phyloP scores from a whole-genome alignment of 2,329 filamentous ascomycete species.

The Diaporthe amygdali region DNA sequence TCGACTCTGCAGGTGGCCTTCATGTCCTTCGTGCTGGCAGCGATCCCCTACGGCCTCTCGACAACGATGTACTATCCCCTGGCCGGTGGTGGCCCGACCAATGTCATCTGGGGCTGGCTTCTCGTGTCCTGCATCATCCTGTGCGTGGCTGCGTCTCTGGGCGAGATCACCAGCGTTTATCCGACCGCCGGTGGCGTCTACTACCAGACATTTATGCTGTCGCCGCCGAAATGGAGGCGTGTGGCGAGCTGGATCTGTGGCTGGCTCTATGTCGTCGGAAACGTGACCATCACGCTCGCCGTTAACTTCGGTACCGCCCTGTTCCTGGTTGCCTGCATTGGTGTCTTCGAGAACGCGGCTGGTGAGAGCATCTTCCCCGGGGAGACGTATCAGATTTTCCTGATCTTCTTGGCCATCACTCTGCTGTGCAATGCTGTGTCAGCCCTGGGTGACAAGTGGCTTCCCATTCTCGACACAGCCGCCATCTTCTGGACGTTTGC shows the following conservation, averaged over 20 bases:
- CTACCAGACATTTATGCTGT: constrained; percentile 79
- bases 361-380: constrained; percentile 51
- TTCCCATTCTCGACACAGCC: constrained; percentile 74
- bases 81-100: constrained; percentile 68
- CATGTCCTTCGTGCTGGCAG: constrained; percentile 79
- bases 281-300: constrained; percentile 83
- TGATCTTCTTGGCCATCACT: constrained; percentile 74
- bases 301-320: constrained; percentile 82
- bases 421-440: constrained; percentile 70
- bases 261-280: constrained; percentile 79
- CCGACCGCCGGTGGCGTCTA: constrained; percentile 81
- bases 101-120: constrained; percentile 77
- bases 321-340: constrained; percentile 60
- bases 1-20: constrained; percentile 74
- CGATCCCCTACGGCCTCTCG: constrained; percentile 75
- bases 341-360: constrained; percentile 55
- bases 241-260: constrained; percentile 74
- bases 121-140: constrained; percentile 72
- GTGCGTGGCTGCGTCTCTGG: constrained; percentile 72
- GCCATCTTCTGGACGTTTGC: constrained; percentile 79
- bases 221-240: constrained; percentile 63
- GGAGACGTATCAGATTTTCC: constrained; percentile 68
- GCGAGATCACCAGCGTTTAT: constrained; percentile 77
- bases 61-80: constrained; percentile 74
- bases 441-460: constrained; percentile 68